Evolutionary conservation across 805 yeast species (phyloP).

Genomic region (Yarrowia porcina): DNA sequence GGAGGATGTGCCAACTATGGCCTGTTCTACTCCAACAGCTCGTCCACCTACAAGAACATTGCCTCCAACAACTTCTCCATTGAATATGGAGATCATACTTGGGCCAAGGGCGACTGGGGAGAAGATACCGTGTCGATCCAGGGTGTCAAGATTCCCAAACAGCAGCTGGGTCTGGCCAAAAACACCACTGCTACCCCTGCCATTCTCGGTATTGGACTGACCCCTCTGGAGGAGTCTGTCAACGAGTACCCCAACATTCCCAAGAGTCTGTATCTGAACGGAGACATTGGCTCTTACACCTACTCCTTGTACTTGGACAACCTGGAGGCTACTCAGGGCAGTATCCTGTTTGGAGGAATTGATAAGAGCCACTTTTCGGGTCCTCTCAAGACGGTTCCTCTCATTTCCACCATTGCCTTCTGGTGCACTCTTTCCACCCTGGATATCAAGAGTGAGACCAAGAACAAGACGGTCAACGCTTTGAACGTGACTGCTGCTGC

Average conservation of each 20-base stretch:
- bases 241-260: constrained; percentile 36
- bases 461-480: constrained; percentile 37
- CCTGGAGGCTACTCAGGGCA: constrained; percentile 32
- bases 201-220: constrained; percentile 31
- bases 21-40: constrained; percentile 7
- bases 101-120: constrained; percentile 54
- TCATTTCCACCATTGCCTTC: constrained; percentile 33
- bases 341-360: constrained; percentile 32
- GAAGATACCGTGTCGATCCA: constrained; percentile 54
- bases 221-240: constrained; percentile 28
- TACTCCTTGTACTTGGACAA: constrained; percentile 46
- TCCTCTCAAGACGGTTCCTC: constrained; percentile 36
- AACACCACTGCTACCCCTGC: constrained; percentile 20
- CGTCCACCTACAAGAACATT: constrained; percentile 30
- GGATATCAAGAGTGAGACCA: constrained; percentile 25
- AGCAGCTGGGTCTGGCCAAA: constrained; percentile 28
- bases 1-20: constrained; percentile 1
- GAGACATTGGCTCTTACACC: constrained; percentile 41
- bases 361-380: constrained; percentile 29
- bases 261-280: constrained; percentile 39
- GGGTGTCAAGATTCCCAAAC: constrained; percentile 43
- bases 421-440: constrained; percentile 19
- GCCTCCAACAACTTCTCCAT: constrained; percentile 38
- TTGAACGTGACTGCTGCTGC: constrained; percentile 25
- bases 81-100: constrained; percentile 40